Conservation (phyloP, 495 filamentous ascomycete genomes). For the Podospora conica region DNA sequence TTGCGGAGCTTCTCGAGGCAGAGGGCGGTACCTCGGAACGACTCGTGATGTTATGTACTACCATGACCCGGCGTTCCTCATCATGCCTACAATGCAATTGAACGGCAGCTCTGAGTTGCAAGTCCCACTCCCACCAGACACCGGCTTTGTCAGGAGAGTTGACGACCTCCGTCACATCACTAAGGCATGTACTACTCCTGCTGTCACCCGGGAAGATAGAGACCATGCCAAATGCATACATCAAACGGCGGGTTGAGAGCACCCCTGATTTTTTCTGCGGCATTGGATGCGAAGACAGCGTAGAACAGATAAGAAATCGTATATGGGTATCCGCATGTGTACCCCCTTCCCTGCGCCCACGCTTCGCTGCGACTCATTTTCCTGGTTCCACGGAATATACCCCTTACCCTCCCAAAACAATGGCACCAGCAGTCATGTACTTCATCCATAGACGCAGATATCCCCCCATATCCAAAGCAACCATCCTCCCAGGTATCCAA, state of each 20-base stretch:
- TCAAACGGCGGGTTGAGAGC: not conserved
- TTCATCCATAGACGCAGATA: not conserved
- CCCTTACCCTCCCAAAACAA: not conserved
- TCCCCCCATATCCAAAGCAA: not conserved
- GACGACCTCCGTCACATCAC: no score
- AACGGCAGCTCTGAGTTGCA: no score
- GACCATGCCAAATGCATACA: not conserved
- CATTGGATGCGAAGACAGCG: not conserved
- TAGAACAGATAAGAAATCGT: not conserved
- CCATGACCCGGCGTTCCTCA: no score
- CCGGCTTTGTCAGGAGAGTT: no score
- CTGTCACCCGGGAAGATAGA: no score
- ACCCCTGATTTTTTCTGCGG: not conserved
- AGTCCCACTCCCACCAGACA: no score
- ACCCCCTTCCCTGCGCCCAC: no score
- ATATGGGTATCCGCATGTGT: not conserved
- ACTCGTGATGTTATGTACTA: no score
- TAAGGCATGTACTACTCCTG: no score
- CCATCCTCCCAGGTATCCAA: not conserved
- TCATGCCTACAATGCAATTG: no score
- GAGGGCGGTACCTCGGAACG: no score
- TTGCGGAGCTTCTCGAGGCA: no score
- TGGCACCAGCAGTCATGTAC: not conserved
- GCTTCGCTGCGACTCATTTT: not conserved
- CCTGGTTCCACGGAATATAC: not conserved